Evolutionary conservation across 345 rosid species (phyloP), one percentile per base, ranked within the genome.

Genomic region (Rubroshorea leprosula): DNA sequence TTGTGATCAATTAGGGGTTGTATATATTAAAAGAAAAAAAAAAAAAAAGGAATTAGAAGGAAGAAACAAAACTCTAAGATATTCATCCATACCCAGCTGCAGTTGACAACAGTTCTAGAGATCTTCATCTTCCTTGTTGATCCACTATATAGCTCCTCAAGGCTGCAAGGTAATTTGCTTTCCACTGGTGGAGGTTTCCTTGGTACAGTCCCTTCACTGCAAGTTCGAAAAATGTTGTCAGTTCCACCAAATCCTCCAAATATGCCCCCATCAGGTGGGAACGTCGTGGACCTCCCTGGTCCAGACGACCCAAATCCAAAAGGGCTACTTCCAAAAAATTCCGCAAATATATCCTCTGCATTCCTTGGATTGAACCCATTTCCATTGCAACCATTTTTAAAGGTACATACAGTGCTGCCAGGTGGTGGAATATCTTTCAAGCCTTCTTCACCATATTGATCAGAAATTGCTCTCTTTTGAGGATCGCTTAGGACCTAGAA

Each of bases 71-170:
- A n/a, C n/a, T n/a, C n/a, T n/a, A n/a, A n/a, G n/a, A n/a, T 3
- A 29, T 41, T 14, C 2, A 35, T 25, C 59, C 75, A 17, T 79
- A 93, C 97, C 99, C 92, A 4, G 73, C 71, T 25, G 74, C 74
- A n/a, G 49, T 83, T 89, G 59, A 85, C 81, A 14, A 82, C 76
- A 43, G 96, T 79, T 78, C 99, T 81, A 21, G 99, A 93, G 50
- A 93, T 93, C 85, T 87, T 93, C 99, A 93, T 93, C 63, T 89
- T 93, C 77, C 99, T 79, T 1, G 97, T 89, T 18, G 97, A 89
- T 55, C 99, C 97, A 38, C 85, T 23, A 47, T 82, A 89, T 25
- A 93, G 68, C 71, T 93, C 99, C 72, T 81, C 94, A 23, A 93
- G 99, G 65, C 68, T 87, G 79, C 99, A 93, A 46, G 94, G 88